Conservation (phyloP, 2,329 filamentous ascomycete species). For the Plectosphaerella sp. region DNA sequence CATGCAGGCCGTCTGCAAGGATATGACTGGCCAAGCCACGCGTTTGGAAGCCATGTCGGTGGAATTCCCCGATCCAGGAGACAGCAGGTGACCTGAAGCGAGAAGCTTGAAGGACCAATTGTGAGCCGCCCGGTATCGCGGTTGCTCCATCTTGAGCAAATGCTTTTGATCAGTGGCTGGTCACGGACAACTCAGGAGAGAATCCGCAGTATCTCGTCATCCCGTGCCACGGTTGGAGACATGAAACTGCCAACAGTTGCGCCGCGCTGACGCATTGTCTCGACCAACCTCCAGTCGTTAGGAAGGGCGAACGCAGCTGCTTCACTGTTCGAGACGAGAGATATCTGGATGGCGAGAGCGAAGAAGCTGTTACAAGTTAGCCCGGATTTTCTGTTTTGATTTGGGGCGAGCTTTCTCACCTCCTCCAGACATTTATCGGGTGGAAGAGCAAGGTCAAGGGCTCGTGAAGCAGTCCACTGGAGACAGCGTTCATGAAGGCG, state of each 20-base stretch:
- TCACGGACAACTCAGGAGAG: not conserved
- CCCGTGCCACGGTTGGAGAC: not conserved
- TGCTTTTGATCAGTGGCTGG: no score
- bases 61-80: no score
- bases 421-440: conserved; percentile 1
- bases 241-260: not conserved
- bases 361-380: not conserved
- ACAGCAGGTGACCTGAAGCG: no score
- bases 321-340: not conserved
- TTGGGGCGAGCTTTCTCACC: not conserved
- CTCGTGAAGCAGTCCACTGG: not conserved
- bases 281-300: not conserved
- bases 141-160: no score
- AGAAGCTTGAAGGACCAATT: no score
- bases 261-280: not conserved
- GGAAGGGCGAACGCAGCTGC: not conserved
- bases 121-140: no score
- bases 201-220: not conserved
- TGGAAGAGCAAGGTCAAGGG: not conserved
- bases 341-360: not conserved
- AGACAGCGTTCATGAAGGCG: not conserved
- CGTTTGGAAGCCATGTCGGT: no score
- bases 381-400: no score
- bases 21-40: no score
- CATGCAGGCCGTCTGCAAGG: no score